phyloP scores from a whole-genome alignment of 257 asterid genomes.

The Penstemon barbatus region DNA sequence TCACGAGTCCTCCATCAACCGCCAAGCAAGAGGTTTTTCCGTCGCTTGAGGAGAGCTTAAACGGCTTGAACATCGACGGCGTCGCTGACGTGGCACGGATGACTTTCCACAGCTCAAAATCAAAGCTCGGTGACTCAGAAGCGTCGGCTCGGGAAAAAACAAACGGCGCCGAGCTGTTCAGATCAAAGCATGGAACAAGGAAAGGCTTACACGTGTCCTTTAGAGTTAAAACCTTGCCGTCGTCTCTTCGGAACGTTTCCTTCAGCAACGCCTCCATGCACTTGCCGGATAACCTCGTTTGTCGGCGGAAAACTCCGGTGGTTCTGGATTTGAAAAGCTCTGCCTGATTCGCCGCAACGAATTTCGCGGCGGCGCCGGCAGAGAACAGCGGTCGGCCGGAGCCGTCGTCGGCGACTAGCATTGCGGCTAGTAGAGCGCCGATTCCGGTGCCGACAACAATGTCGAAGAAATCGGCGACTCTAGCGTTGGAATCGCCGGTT shows the following conservation, averaged over 20 bases:
- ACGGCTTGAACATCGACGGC: constrained; percentile 84
- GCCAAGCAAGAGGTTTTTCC: constrained; percentile 82
- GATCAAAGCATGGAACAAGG: constrained; percentile 51
- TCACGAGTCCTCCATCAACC: constrained; percentile 90
- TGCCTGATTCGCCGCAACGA: constrained; percentile 48
- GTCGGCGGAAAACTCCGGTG: constrained; percentile 52
- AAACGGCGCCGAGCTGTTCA: constrained; percentile 50
- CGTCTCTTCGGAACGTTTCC: constrained; percentile 58
- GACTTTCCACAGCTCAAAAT: constrained; percentile 88
- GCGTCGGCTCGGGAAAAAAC: constrained; percentile 66
- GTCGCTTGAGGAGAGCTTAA: constrained; percentile 59
- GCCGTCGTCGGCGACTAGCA: constrained; percentile 74
- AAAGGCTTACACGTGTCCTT: constrained; percentile 72
- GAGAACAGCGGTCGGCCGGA: constrained; percentile 70
- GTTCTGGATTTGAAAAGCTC: constrained; percentile 42
- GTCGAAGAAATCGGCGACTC: constrained; percentile 79
- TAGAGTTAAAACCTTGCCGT: constrained; percentile 58
- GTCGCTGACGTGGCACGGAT: constrained; percentile 91
- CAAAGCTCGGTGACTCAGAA: constrained; percentile 72
- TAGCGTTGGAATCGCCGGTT: constrained; percentile 64
- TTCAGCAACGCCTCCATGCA: constrained; percentile 69
- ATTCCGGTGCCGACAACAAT: constrained; percentile 82
- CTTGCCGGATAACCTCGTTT: constrained; percentile 47
- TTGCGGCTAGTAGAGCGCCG: constrained; percentile 79
- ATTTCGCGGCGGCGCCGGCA: constrained; percentile 59